Evolutionary conservation across 2,329 filamentous ascomycete species (phyloP).

Genomic region (Pseudopithomyces maydicus): DNA sequence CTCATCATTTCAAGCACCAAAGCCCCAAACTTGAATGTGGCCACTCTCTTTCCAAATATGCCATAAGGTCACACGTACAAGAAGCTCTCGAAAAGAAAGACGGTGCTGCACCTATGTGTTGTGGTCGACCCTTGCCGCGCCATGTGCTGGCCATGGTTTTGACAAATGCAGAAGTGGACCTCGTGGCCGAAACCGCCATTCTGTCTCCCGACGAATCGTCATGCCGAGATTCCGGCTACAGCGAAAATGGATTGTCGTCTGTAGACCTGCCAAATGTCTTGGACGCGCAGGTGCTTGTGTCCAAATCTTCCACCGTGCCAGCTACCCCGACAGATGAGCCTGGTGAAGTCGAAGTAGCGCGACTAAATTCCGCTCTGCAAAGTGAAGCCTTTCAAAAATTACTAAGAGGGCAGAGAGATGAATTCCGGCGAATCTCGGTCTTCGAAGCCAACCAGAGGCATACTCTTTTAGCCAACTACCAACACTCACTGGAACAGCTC

Average conservation of each 20-base stretch:
- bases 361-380: slow-evolving; percentile 25
- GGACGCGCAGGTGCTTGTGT: slow-evolving; percentile 9
- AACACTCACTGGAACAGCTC: slow-evolving; percentile 26
- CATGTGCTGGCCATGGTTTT: slow-evolving; percentile 45
- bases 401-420: slow-evolving; percentile 33
- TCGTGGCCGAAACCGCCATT: slow-evolving; percentile 21
- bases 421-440: slow-evolving; percentile 32
- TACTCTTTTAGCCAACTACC: slow-evolving; percentile 32
- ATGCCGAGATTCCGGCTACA: slow-evolving; percentile 32
- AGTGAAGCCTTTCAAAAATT: slow-evolving; percentile 35
- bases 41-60: slow-evolving; percentile 33
- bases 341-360: slow-evolving; percentile 21
- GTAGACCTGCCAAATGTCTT: slow-evolving; percentile 21
- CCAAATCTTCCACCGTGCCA: slow-evolving; percentile 10
- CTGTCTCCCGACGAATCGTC: slow-evolving; percentile 22
- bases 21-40: slow-evolving; percentile 37
- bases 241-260: slow-evolving; percentile 31
- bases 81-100: slow-evolving; percentile 39
- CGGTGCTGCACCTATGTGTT: slow-evolving; percentile 45
- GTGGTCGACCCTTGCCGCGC: slow-evolving; percentile 47
- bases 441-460: slow-evolving; percentile 42
- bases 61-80: slow-evolving; percentile 39
- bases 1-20: slow-evolving; percentile 27
- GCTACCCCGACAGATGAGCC: slow-evolving; percentile 13
- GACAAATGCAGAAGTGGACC: slow-evolving; percentile 44